These are phyloP conservation scores for Aureobasidium leucospermi DNA, from an alignment of 2,329 filamentous ascomycete species.

Conservation along the genomic window DNA sequence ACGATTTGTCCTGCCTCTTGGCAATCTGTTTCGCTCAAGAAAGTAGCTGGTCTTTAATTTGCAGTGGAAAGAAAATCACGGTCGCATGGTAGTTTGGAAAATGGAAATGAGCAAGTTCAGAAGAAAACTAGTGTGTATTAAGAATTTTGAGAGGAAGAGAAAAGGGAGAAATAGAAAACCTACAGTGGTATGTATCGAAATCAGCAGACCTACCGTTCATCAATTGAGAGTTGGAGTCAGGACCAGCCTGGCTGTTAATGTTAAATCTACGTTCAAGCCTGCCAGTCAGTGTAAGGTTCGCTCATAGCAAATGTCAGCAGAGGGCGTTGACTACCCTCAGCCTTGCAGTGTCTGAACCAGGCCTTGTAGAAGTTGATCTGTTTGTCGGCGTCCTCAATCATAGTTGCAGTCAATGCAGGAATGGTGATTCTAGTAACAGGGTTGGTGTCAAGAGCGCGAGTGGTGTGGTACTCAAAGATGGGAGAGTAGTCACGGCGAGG, in stretches of 20 bases:
- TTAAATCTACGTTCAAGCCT: background rate
- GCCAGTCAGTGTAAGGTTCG: background rate
- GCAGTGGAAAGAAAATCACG: too few species aligned
- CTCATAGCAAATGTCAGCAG: background rate
- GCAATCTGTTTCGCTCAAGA: too few species aligned
- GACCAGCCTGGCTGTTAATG: background rate
- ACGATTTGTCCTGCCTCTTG: too few species aligned
- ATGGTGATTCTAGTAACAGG: background rate
- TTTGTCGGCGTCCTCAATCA: background rate
- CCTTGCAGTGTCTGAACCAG: conserved; percentile 1
- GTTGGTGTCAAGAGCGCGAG: background rate
- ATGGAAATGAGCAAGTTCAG: background rate
- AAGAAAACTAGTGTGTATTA: background rate
- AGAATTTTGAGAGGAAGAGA: background rate
- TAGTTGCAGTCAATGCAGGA: background rate
- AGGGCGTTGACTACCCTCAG: background rate
- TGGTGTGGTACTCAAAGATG: conserved; percentile 1
- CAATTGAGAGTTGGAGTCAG: background rate
- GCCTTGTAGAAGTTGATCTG: conserved; percentile 3
- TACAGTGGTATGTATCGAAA: background rate
- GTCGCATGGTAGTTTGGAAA: too few species aligned
- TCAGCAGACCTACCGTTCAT: background rate
- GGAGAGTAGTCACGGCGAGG: conserved; percentile 4
- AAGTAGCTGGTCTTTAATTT: too few species aligned
- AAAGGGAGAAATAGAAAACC: background rate